Base-by-base conservation (phyloP, 371 early-diverging fungal species). In the Apophysomyces variabilis region DNA sequence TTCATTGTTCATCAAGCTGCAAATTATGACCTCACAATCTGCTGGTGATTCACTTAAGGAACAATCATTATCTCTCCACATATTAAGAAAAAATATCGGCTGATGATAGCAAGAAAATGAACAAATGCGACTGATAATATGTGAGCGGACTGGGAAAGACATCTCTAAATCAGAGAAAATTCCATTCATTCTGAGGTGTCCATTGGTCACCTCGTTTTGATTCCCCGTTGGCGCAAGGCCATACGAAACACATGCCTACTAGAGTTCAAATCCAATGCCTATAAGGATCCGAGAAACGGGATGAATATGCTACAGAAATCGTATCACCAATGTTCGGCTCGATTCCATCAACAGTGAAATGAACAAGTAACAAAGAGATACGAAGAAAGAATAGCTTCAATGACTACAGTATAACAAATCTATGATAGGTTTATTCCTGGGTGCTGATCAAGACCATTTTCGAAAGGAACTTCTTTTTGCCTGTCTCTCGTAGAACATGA, bases 61-160 rank as follows among this genome's bases (percentile, higher is more conserved):
- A 50, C 21, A 26, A 16, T 18, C 54, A 50, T 50, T 50, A 50
- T 50, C 54, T 50, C 54, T 50, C 54, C 54, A 50, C 54, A 21
- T 18, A n/a, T 26, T 50, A 50, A 50, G 21, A 5, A 50, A 50
- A 50, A 50, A 21, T 45, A 50, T 50, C 54, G 54, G 18, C 54
- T 50, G 54, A 50, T 50, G 54, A 21, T 18, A 9, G 54, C 21
- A 9, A 47, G 14, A 47, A 47, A n/a, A 4, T 9, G 21, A 50
- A 50, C 21, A 21, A 50, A 50, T 21, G 32, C 21, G 8, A 26
- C 54, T 26, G 32, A 26, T 26, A 50, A 21, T 21, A 26, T 26
- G 21, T 50, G 16, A 9, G 54, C 54, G 54, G 54, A 50, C 54
- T 50, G 21, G 21, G 21, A 47, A 47, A 47, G 32, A 26, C 32